A percentile compares a stretch with the other conserved stretches of the same genome.
Conservation (phyloP, 2,329 filamentous ascomycete species). For the Cytospora paraplurivora region DNA sequence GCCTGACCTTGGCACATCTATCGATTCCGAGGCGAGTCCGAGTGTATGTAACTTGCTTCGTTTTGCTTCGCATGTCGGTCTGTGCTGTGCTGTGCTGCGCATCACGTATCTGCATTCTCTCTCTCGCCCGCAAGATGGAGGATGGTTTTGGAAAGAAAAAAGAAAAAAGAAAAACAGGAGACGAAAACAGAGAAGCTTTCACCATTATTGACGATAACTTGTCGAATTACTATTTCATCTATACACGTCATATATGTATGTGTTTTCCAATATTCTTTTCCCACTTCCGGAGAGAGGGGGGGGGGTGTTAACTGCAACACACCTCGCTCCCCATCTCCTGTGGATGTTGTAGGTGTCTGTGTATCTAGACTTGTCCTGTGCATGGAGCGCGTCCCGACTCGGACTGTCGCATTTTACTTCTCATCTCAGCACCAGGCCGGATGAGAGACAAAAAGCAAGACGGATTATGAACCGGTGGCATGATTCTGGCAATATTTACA, state of each 20-base stretch:
- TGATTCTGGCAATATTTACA: conserved; percentile 25
- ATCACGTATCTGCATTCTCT: too few relatives aligned
- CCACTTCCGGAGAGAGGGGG: too few relatives aligned
- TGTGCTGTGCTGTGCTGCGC: too few relatives aligned
- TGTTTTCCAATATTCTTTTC: background rate
- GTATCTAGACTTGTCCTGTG: conserved; percentile 14
- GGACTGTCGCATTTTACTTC: background rate
- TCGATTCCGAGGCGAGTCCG: too few relatives aligned
- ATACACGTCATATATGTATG: background rate
- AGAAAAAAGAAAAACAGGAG: too few relatives aligned
- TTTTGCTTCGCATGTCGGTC: too few relatives aligned
- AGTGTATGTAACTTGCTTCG: too few relatives aligned
- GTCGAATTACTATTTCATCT: conserved; percentile 27
- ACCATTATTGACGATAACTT: background rate
- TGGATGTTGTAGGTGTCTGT: too few relatives aligned
- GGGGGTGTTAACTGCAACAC: conserved; percentile 7
- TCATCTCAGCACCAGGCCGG: conserved; percentile 25
- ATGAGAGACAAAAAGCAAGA: background rate
- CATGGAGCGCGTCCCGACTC: conserved; percentile 9
- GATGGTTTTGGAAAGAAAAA: too few relatives aligned
- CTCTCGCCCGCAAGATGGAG: too few relatives aligned
- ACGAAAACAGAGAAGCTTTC: too few relatives aligned
- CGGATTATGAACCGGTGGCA: background rate
- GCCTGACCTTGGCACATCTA: too few relatives aligned
- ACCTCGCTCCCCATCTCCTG: conserved; percentile 3